phyloP scores from a whole-genome alignment of 2,329 filamentous ascomycete species.

The Fonsecaea nubica region DNA sequence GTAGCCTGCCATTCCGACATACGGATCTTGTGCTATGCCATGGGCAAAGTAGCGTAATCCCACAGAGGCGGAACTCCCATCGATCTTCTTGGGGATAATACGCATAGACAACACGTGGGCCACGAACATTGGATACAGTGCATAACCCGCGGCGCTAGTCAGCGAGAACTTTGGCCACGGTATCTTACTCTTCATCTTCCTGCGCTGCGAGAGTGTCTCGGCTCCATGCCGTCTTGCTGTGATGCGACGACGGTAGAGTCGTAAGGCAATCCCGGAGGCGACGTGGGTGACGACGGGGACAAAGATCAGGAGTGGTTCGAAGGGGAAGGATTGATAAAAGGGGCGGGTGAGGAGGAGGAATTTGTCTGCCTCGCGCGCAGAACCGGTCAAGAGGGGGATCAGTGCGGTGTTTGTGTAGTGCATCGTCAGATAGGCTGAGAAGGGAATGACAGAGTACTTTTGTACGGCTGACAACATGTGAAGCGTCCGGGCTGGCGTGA shows the following conservation, averaged over 20 bases:
- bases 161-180: constrained; percentile 75
- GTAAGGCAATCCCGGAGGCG: constrained; percentile 75
- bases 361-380: constrained; percentile 75
- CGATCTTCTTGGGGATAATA: constrained; percentile 73
- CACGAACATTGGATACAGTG: constrained; percentile 67
- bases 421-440: constrained; percentile 74
- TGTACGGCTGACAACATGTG: constrained; percentile 70
- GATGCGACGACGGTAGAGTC: constrained; percentile 74
- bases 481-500: constrained; percentile 30
- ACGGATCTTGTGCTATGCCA: constrained; percentile 75
- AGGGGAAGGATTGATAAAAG: constrained; percentile 82
- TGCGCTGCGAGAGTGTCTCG: constrained; percentile 61
- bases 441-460: constrained; percentile 87
- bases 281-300: constrained; percentile 78
- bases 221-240: constrained; percentile 78
- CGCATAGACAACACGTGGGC: constrained; percentile 80
- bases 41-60: constrained; percentile 84
- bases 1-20: constrained; percentile 73
- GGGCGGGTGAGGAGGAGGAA: constrained; percentile 91
- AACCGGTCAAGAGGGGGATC: constrained; percentile 75
- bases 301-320: constrained; percentile 80
- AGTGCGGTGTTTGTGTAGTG: constrained; percentile 83
- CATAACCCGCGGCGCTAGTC: constrained; percentile 75
- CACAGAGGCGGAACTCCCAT: constrained; percentile 86
- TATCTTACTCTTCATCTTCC: constrained; percentile 40